Evolutionary conservation across 2,329 filamentous ascomycete genomes (phyloP).

Genomic region (Cryphonectria nitschkei): DNA sequence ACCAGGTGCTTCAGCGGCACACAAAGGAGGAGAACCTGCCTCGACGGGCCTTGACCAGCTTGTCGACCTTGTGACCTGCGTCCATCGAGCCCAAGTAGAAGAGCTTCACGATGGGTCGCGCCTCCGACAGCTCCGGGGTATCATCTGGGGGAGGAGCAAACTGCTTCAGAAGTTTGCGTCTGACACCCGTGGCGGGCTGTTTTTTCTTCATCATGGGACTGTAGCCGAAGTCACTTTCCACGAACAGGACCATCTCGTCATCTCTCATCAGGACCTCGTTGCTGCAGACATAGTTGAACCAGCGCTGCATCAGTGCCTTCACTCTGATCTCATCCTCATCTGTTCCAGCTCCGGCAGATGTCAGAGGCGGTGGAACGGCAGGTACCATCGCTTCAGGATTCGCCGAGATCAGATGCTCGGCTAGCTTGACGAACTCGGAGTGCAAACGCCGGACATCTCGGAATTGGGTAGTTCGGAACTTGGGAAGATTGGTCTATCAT

Average conservation of each 20-base stretch:
- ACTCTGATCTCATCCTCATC: slow-evolving; percentile 93
- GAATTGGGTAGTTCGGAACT: slow-evolving; percentile 97
- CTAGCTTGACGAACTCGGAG: slow-evolving; percentile 95
- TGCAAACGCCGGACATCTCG: slow-evolving; percentile 95
- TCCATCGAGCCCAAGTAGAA: slow-evolving; percentile 98
- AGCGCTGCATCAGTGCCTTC: slow-evolving; percentile 87
- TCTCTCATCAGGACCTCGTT: slow-evolving; percentile 93
- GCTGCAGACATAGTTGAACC: slow-evolving; percentile 90
- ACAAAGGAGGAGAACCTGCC: slow-evolving; percentile 57
- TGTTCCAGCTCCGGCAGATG: slow-evolving; percentile 90
- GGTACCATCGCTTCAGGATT: slow-evolving; percentile 95
- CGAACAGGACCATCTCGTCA: slow-evolving; percentile 96
- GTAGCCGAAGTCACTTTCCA: slow-evolving; percentile 99
- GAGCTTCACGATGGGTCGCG: slow-evolving; percentile 87
- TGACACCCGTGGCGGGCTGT: slow-evolving; percentile 93
- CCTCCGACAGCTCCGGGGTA: slow-evolving; percentile 89
- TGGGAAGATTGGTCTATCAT: slow-evolving; percentile 90
- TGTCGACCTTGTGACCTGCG: slow-evolving; percentile 94
- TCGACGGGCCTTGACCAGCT: slow-evolving; percentile 87
- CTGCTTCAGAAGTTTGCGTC: slow-evolving; percentile 95
- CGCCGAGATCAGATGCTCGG: slow-evolving; percentile 93
- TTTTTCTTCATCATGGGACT: slow-evolving; percentile 94
- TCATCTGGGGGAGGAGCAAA: slow-evolving; percentile 97
- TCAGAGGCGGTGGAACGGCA: slow-evolving; percentile 91
- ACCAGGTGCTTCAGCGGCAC: background rate